Conservation (phyloP, 2,329 filamentous ascomycete species). For the Colletotrichum spaethianum region DNA sequence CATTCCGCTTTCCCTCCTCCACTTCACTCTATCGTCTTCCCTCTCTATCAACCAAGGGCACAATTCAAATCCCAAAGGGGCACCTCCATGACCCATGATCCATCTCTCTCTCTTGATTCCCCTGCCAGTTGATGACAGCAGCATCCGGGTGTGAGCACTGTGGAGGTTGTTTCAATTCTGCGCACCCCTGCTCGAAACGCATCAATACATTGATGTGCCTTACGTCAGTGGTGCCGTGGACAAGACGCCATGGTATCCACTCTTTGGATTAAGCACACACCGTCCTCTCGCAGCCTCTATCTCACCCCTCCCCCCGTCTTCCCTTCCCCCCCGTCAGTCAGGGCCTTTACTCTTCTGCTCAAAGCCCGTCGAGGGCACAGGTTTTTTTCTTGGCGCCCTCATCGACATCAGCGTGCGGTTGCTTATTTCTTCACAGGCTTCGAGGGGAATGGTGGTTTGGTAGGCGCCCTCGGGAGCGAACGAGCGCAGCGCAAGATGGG, state of each 20-base stretch:
- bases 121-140: constrained; percentile 39
- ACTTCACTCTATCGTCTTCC: constrained; percentile 14
- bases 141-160: constrained; percentile 25
- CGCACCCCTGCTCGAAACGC: constrained; percentile 41
- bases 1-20: constrained; percentile 23
- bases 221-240: constrained; percentile 40
- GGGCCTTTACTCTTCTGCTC: constrained; percentile 16
- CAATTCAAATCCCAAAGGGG: constrained; percentile 14
- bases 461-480: constrained; percentile 21
- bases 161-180: constrained; percentile 42
- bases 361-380: constrained; percentile 8
- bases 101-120: not conserved
- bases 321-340: not conserved
- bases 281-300: not conserved
- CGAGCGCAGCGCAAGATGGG: constrained; percentile 13
- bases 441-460: not conserved
- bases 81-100: not conserved
- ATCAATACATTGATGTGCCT: constrained; percentile 38
- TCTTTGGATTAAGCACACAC: not conserved
- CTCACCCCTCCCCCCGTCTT: constrained; percentile 1
- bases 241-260: constrained; percentile 22
- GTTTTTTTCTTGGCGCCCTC: constrained; percentile 32
- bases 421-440: constrained; percentile 25
- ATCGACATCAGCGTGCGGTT: constrained; percentile 35
- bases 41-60: not conserved